phyloP scores from a whole-genome alignment of 768 basidiomycete species.

The Crepidotus variabilis region DNA sequence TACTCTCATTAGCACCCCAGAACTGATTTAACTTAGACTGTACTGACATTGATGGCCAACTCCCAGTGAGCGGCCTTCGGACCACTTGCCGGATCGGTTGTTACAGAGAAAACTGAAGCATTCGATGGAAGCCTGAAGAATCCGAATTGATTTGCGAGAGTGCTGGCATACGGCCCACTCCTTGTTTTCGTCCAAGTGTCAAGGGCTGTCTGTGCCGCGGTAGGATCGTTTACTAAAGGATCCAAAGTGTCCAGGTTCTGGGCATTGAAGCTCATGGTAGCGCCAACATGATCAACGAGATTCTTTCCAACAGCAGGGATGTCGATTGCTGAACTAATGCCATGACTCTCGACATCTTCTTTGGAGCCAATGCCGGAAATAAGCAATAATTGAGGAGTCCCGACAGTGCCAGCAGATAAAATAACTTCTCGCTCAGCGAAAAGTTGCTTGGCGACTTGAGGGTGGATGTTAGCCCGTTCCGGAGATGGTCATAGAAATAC shows the following conservation, averaged over 20 bases:
- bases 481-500: no score
- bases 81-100: constrained; percentile 27
- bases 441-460: no score
- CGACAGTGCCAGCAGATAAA: constrained; percentile 33
- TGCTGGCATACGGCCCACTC: constrained; percentile 26
- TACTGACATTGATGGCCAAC: constrained; percentile 24
- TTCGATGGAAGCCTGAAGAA: constrained; percentile 26
- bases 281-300: constrained; percentile 36
- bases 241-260: constrained; percentile 22
- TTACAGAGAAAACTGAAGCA: constrained; percentile 19
- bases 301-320: constrained; percentile 44
- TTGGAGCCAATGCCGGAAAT: constrained; percentile 42
- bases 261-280: constrained; percentile 22
- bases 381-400: constrained; percentile 30
- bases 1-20: no score
- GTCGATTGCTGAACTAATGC: constrained; percentile 33
- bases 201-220: constrained; percentile 9
- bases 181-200: constrained; percentile 23
- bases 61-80: constrained; percentile 28
- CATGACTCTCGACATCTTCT: constrained; percentile 26
- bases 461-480: no score
- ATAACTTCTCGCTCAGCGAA: constrained; percentile 29
- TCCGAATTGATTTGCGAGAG: constrained; percentile 23
- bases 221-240: constrained; percentile 16
- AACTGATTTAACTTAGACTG: not conserved